A percentile compares a stretch with the other conserved stretches of the same genome.
Conservation (phyloP, 73 alveolate genomes). For the Stentor coeruleus region DNA sequence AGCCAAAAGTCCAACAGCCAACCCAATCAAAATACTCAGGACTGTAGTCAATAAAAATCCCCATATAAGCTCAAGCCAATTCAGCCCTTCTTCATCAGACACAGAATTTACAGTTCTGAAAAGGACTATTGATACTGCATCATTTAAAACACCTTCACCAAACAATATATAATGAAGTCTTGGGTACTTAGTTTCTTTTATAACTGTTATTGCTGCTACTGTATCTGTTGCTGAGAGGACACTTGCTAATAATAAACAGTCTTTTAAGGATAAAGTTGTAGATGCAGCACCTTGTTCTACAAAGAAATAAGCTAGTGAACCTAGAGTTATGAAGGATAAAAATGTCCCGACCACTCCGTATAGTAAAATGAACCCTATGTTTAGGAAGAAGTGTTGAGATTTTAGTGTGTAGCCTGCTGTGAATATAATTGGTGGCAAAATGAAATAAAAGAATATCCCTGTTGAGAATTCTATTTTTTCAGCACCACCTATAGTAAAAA, state of each 20-base stretch:
- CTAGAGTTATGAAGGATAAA: slow-evolving; percentile 66
- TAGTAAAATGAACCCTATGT: slow-evolving; percentile 73
- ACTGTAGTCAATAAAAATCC: slow-evolving; percentile 49
- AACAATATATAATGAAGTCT: slow-evolving; percentile 85
- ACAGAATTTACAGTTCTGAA: slow-evolving; percentile 62
- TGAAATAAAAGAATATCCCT: slow-evolving; percentile 84
- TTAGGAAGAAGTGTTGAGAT: slow-evolving; percentile 68
- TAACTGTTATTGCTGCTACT: slow-evolving; percentile 92
- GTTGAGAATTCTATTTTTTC: slow-evolving; percentile 58
- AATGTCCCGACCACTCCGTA: slow-evolving; percentile 87
- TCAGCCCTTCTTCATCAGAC: slow-evolving; percentile 46
- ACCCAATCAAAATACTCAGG: slow-evolving; percentile 54
- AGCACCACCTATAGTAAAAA: slow-evolving; percentile 48
- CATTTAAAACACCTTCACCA: slow-evolving; percentile 99
- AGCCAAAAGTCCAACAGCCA: slow-evolving; percentile 56
- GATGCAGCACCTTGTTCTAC: slow-evolving; percentile 56
- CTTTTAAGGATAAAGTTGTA: slow-evolving; percentile 41
- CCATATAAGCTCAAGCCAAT: neutral
- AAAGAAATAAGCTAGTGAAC: slow-evolving; percentile 58
- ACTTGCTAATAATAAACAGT: slow-evolving; percentile 69
- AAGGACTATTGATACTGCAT: slow-evolving; percentile 93
- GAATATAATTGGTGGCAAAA: slow-evolving; percentile 93
- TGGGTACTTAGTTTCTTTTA: slow-evolving; percentile 81
- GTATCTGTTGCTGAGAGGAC: slow-evolving; percentile 97
- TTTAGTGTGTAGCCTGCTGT: slow-evolving; percentile 95